Evolutionary conservation across 108 stramenopile genomes (phyloP).

Genomic region (Aurantiochytrium sp.): DNA sequence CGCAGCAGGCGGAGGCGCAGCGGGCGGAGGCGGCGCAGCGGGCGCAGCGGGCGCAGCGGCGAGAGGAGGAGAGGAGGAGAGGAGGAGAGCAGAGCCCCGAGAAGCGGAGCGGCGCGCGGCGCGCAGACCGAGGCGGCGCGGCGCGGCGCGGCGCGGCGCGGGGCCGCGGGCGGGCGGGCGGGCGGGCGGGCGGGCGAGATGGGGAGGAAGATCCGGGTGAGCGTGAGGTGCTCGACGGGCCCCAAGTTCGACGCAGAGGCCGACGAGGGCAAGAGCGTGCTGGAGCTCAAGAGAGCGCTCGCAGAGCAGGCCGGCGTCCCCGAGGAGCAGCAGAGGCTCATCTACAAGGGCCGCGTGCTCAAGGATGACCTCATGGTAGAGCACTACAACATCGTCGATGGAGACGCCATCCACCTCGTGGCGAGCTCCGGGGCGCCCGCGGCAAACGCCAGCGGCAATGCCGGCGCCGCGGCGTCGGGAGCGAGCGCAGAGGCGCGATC

Average conservation of each 20-base stretch:
- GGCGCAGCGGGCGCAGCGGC: too few relatives aligned
- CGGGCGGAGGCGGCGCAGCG: too few relatives aligned
- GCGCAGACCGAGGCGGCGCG: too few relatives aligned
- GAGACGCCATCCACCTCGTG: not conserved
- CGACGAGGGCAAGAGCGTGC: constrained; percentile 24
- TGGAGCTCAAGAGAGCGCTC: constrained; percentile 34
- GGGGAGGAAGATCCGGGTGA: constrained; percentile 16
- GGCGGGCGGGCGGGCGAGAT: not conserved
- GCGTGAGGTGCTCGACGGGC: constrained; percentile 29
- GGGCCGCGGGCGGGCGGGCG: too few relatives aligned
- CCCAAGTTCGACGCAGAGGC: constrained; percentile 20
- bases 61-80: too few relatives aligned
- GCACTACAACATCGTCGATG: constrained; percentile 40
- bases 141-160: too few relatives aligned
- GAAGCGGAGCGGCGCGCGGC: too few relatives aligned
- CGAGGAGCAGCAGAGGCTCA: constrained; percentile 68
- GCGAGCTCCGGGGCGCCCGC: not conserved
- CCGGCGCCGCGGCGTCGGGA: not conserved
- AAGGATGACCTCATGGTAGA: constrained; percentile 63
- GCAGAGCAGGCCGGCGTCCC: constrained; percentile 29
- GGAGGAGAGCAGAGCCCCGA: too few relatives aligned
- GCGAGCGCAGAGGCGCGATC: constrained; percentile 21
- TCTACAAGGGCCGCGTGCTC: constrained; percentile 86
- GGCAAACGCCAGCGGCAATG: too few relatives aligned
- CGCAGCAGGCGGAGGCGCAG: too few relatives aligned